Evolutionary conservation across 2,329 filamentous ascomycete species (phyloP).

Genomic region (Colletotrichum tanaceti): DNA sequence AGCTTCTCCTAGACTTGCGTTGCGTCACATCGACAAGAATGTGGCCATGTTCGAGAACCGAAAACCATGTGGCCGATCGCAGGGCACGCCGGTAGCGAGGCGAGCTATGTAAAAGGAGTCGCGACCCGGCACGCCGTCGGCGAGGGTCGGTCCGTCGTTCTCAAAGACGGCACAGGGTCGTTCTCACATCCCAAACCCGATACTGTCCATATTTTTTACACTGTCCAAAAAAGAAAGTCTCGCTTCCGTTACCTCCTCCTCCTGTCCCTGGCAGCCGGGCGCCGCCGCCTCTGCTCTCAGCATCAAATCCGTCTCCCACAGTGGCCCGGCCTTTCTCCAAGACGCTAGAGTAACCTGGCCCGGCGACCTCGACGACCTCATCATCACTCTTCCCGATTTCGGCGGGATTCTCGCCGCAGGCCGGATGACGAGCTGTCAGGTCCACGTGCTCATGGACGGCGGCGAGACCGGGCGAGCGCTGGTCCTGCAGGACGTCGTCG

Average conservation of each 20-base stretch:
- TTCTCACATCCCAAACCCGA: not conserved
- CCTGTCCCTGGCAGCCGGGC: not conserved
- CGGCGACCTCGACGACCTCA: constrained; percentile 42
- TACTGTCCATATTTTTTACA: not conserved
- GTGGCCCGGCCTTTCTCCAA: constrained; percentile 32
- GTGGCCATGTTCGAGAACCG: no score
- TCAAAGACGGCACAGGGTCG: no score
- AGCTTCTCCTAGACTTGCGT: not conserved
- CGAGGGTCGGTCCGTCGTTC: not conserved
- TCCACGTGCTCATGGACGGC: constrained; percentile 33
- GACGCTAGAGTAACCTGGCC: constrained; percentile 35
- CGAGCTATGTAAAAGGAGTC: not conserved
- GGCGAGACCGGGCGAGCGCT: constrained; percentile 29
- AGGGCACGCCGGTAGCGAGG: not conserved
- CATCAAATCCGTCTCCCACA: constrained; percentile 28
- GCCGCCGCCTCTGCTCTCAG: constrained; percentile 13
- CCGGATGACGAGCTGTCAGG: constrained; percentile 43
- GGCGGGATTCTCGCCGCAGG: constrained; percentile 51
- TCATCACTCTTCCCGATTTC: constrained; percentile 56
- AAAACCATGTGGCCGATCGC: not conserved
- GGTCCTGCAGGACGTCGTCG: constrained; percentile 31
- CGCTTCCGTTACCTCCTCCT: not conserved
- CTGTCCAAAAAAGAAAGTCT: not conserved
- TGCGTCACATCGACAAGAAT: not conserved
- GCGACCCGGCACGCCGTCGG: not conserved